phyloP scores from a whole-genome alignment of 2,329 filamentous ascomycete species.

The Phaeomoniella chlamydospora region DNA sequence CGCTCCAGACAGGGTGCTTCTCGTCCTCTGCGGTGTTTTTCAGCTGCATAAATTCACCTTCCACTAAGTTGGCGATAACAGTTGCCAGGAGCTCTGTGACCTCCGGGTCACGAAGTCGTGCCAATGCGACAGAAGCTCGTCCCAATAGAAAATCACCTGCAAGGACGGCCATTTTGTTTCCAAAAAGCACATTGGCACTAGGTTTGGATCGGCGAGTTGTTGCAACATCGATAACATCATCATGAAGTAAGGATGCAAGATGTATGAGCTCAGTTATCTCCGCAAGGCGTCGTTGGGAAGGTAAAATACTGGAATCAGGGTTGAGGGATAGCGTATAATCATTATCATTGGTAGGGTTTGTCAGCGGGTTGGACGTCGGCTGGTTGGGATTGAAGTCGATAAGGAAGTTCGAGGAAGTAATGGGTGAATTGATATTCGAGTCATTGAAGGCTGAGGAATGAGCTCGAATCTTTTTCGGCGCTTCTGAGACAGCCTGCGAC shows the following conservation, averaged over 20 bases:
- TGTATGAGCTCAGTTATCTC: conserved; percentile 98
- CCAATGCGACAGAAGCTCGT: conserved; percentile 82
- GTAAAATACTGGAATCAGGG: conserved; percentile 53
- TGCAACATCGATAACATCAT: conserved; percentile 95
- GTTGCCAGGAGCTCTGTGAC: conserved; percentile 90
- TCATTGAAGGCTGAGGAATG: conserved; percentile 14
- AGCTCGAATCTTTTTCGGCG: conserved; percentile 37
- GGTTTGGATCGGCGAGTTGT: conserved; percentile 68
- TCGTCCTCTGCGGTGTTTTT: conserved; percentile 92
- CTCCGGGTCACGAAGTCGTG: conserved; percentile 78
- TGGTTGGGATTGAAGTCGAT: conserved; percentile 67
- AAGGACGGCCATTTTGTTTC: conserved; percentile 97
- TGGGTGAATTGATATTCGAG: conserved; percentile 40
- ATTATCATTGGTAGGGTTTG: conserved; percentile 28
- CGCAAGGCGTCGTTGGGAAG: conserved; percentile 80
- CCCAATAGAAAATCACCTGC: conserved; percentile 95
- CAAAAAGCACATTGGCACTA: conserved; percentile 87
- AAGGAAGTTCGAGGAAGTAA: conserved; percentile 49
- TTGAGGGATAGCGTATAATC: conserved; percentile 22
- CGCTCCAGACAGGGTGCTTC: conserved; percentile 67
- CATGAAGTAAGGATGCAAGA: conserved; percentile 88
- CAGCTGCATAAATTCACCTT: conserved; percentile 99
- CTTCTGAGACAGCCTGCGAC: conserved; percentile 82
- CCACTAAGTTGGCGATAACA: conserved; percentile 92
- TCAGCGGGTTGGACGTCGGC: conserved; percentile 35